These are phyloP conservation scores for Phytophthora melonis DNA, from an alignment of 352 stramenopile species.

Conservation along the genomic window DNA sequence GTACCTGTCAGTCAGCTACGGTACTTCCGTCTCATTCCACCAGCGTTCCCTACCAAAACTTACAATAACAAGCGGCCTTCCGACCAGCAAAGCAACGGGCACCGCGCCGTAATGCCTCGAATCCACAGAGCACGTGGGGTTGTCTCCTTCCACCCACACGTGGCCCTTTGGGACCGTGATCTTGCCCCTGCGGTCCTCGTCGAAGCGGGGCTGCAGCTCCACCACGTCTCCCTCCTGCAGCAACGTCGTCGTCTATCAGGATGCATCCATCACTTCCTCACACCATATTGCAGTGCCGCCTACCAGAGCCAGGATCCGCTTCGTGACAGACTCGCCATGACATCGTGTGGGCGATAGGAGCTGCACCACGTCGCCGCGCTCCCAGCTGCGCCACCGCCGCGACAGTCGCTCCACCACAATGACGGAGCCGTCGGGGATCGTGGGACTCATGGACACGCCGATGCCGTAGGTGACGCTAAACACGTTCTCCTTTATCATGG, in stretches of 20 bases:
- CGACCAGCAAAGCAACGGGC: constrained; percentile 87
- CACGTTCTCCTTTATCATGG: constrained; percentile 69
- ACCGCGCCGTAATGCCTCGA: constrained; percentile 95
- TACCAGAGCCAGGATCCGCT: constrained; percentile 89
- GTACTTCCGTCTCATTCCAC: not conserved
- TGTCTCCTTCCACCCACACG: constrained; percentile 98
- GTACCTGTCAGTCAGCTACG: not conserved
- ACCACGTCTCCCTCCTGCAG: constrained; percentile 83
- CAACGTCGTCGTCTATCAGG: not conserved
- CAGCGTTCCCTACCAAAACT: not conserved
- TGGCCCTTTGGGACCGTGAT: constrained; percentile 93
- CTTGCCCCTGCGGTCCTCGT: constrained; percentile 59
- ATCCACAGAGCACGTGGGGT: constrained; percentile 94
- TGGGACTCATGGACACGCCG: constrained; percentile 86
- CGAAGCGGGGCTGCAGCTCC: constrained; percentile 78
- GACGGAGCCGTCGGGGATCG: constrained; percentile 82
- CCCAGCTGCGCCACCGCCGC: constrained; percentile 64
- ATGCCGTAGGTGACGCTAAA: constrained; percentile 88
- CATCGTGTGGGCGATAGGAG: constrained; percentile 80
- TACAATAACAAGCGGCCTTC: constrained; percentile 79
- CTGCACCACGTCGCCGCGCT: constrained; percentile 87
- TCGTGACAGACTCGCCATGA: constrained; percentile 83
- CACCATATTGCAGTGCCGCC: not conserved
- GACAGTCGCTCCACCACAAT: constrained; percentile 87
- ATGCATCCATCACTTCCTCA: not conserved